phyloP scores from a whole-genome alignment of 1,284 basidiomycete species.

The Pholiota adiposa region DNA sequence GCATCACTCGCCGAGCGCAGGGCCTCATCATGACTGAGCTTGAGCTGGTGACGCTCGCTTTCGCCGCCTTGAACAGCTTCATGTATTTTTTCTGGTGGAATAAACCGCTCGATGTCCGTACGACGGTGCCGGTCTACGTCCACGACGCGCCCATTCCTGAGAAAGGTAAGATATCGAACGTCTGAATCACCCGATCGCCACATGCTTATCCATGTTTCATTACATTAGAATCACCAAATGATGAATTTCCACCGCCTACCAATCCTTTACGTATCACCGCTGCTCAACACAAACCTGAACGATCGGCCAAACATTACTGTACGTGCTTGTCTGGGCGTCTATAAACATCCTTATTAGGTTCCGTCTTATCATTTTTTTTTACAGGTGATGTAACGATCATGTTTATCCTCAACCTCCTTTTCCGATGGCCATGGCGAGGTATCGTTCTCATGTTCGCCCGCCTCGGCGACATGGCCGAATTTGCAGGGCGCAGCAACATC shows the following conservation, averaged over 20 bases:
- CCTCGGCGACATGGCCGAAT: conserved; percentile 7
- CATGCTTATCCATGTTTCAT: neutral
- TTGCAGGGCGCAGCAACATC: conserved; percentile 2
- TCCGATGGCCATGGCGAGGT: conserved; percentile 5
- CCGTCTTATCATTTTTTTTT: neutral
- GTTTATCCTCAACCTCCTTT: neutral
- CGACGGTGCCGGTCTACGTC: conserved; percentile 16
- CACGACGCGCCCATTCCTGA: neutral
- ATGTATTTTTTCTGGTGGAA: conserved; percentile 40
- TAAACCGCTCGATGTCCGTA: conserved; percentile 37
- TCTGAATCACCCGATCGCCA: neutral
- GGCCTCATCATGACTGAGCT: conserved; percentile 33
- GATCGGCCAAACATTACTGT: neutral
- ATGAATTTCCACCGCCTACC: neutral
- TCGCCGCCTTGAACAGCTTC: conserved; percentile 29
- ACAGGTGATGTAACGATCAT: neutral
- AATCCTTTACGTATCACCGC: neutral
- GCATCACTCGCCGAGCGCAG: conserved; percentile 26
- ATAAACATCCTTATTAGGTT: neutral
- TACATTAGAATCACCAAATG: neutral
- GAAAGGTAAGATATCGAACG: neutral
- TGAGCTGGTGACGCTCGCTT: conserved; percentile 37
- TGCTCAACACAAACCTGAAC: neutral
- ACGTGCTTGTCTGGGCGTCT: neutral
- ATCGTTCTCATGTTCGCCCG: neutral